Base-by-base conservation (phyloP, 2,329 filamentous ascomycete genomes). In the Xylariaceae sp. region DNA sequence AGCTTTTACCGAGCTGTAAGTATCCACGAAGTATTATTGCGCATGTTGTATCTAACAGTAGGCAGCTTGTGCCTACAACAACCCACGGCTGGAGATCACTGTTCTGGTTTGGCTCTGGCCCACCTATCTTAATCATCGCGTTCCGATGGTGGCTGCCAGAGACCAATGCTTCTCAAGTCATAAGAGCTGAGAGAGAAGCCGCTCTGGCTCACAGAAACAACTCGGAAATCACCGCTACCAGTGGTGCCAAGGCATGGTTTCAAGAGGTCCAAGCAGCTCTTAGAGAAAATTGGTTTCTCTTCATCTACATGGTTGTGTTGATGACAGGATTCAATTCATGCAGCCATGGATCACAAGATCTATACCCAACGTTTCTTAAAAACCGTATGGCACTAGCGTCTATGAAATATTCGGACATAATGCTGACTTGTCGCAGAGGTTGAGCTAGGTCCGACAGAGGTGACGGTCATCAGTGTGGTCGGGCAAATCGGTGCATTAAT, bases 1-100 rank as follows among this genome's bases (percentile, higher is more conserved):
- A n/a, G n/a, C n/a, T 60, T 58, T 36, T 60, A 60, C 53, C 49
- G 55, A 41, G 58, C 58, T 16, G 58, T 60, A 46, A 20, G 55
- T 53, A 13, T 30, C 24, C 10, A 4, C 11, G 6, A 15, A 21
- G 4, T 11, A 3, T 23, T 13, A n/a, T 3, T 21, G 13, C 6
- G 1, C 9, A 2, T 10, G 10, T 2, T 8, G 9, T 24, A 26
- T n/a, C 51, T 60, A 42, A 60, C 15, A 16, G 6, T n/a, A 41
- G 9, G 37, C 11, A 60, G 58, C 40, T 60, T 21, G 48, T 60
- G 6, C 58, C 58, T 30, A 60, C 58, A 15, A 60, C 58, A 6
- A 13, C 23, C 7, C 11, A 56, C 30, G 58, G 55, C 6, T 60
- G 58, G 58, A 44, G 58, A 18, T 60, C 55, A 2, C 29, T 60